Conservation (phyloP, 2,329 filamentous ascomycete genomes). For the Aspergillus quadrilineatus region DNA sequence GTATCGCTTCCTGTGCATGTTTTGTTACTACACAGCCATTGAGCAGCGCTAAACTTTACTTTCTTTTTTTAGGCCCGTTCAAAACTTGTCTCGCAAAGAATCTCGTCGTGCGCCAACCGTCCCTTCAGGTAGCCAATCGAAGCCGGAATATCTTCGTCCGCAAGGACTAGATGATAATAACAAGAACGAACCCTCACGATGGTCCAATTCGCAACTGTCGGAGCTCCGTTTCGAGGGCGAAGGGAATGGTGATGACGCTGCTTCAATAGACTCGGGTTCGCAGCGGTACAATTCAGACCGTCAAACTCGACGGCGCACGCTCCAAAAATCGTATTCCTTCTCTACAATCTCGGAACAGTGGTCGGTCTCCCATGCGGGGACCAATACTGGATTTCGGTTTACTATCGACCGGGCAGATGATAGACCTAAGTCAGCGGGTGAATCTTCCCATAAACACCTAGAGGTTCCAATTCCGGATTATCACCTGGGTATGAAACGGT, state of each 20-base stretch:
- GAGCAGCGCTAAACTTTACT: slow-evolving; percentile 17
- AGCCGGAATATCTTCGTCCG: slow-evolving; percentile 54
- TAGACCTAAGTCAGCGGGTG: slow-evolving; percentile 64
- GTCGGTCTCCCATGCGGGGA: slow-evolving; percentile 33
- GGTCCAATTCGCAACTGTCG: slow-evolving; percentile 45
- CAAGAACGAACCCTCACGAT: slow-evolving; percentile 34
- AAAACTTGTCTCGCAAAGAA: slow-evolving; percentile 34
- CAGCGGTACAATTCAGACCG: slow-evolving; percentile 23
- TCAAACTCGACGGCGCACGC: slow-evolving; percentile 33
- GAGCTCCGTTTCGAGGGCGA: slow-evolving; percentile 34
- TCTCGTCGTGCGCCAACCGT: slow-evolving; percentile 33
- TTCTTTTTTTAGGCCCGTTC: slow-evolving; percentile 33
- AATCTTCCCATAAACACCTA: slow-evolving; percentile 57
- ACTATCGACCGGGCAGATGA: slow-evolving; percentile 72
- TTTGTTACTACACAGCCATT: slow-evolving; percentile 17
- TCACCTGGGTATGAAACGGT: slow-evolving; percentile 76
- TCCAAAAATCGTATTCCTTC: slow-evolving; percentile 70
- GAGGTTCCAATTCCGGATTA: slow-evolving; percentile 81
- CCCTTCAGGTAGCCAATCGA: slow-evolving; percentile 58
- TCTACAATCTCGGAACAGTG: slow-evolving; percentile 70
- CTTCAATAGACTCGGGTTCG: slow-evolving; percentile 23
- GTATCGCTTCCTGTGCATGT: background rate
- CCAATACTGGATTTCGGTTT: slow-evolving; percentile 72
- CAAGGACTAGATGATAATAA: slow-evolving; percentile 29
- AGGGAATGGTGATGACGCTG: slow-evolving; percentile 25